phyloP scores from a whole-genome alignment of 495 filamentous ascomycete genomes.

The Penicillium paxilli region DNA sequence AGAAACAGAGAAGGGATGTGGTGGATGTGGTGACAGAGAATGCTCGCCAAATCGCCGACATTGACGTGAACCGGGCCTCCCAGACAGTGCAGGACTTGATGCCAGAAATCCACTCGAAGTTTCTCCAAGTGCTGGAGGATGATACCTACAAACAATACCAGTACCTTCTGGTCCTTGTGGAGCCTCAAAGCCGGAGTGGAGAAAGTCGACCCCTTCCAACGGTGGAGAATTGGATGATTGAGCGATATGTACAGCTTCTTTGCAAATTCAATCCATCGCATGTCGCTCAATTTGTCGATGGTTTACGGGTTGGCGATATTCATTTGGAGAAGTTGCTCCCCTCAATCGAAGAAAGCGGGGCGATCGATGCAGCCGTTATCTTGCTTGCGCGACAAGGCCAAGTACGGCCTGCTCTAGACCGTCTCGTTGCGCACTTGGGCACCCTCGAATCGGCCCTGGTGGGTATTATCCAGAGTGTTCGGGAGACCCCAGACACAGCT shows the following conservation, averaged over 20 bases:
- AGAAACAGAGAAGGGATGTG: conserved; percentile 75
- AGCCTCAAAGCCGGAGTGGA: conserved; percentile 52
- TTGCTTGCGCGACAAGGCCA: conserved; percentile 90
- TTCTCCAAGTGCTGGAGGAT: conserved; percentile 64
- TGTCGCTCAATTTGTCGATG: conserved; percentile 81
- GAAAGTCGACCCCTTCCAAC: conserved; percentile 33
- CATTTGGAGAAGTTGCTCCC: conserved; percentile 80
- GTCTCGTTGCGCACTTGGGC: conserved; percentile 74
- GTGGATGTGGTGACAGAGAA: conserved; percentile 68
- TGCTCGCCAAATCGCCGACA: conserved; percentile 64
- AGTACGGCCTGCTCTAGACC: conserved; percentile 76
- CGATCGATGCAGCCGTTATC: conserved; percentile 89
- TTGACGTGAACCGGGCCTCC: conserved; percentile 70
- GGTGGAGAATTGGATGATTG: conserved; percentile 58
- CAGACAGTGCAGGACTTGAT: conserved; percentile 65
- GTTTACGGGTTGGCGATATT: conserved; percentile 76
- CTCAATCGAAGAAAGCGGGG: conserved; percentile 82
- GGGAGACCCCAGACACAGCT: conserved; percentile 54
- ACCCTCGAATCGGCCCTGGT: conserved; percentile 78
- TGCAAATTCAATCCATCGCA: conserved; percentile 79
- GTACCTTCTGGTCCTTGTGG: conserved; percentile 78
- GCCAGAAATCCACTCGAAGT: conserved; percentile 67
- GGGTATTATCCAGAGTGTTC: conserved; percentile 61
- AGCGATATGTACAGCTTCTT: conserved; percentile 87
- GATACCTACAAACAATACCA: conserved; percentile 67